Percentiles rank a stretch among this genome's conserved stretches.
Conservation (phyloP, 768 basidiomycete genomes). For the Mycena amicta region DNA sequence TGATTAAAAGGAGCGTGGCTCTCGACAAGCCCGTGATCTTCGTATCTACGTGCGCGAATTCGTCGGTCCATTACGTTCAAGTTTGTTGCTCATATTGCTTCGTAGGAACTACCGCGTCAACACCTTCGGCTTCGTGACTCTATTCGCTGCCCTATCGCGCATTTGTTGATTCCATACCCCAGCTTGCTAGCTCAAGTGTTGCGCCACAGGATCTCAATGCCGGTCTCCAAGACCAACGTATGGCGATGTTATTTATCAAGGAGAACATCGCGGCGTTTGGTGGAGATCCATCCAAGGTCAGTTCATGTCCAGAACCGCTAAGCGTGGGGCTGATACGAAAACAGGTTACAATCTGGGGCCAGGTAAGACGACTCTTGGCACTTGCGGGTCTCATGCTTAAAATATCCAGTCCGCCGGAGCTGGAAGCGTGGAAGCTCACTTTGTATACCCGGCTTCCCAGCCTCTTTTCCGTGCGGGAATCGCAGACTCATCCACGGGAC, state of each 20-base stretch:
- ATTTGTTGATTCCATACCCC: neutral
- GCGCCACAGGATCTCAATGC: slow-evolving; percentile 55
- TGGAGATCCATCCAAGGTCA: slow-evolving; percentile 59
- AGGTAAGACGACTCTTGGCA: no score
- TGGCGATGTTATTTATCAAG: slow-evolving; percentile 61
- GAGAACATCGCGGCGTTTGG: slow-evolving; percentile 69
- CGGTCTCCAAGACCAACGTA: slow-evolving; percentile 62
- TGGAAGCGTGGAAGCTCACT: slow-evolving; percentile 50
- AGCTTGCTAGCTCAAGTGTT: slow-evolving; percentile 52
- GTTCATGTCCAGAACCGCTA: no score
- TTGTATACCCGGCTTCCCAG: slow-evolving; percentile 42
- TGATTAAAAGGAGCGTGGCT: slow-evolving; percentile 50
- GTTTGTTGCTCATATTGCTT: neutral
- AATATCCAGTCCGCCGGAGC: slow-evolving; percentile 50
- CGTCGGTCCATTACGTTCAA: no score
- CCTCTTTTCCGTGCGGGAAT: slow-evolving; percentile 55
- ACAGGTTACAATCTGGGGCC: slow-evolving; percentile 60
- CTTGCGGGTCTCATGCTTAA: neutral
- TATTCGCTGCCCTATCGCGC: neutral
- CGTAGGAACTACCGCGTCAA: slow-evolving; percentile 59
- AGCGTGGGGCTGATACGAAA: no score
- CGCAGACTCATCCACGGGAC: slow-evolving; percentile 54
- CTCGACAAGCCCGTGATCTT: slow-evolving; percentile 59
- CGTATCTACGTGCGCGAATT: slow-evolving; percentile 46
- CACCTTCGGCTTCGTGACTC: slow-evolving; percentile 57